Conservation (phyloP, 2,329 filamentous ascomycete genomes). For the Thelonectria blattea region DNA sequence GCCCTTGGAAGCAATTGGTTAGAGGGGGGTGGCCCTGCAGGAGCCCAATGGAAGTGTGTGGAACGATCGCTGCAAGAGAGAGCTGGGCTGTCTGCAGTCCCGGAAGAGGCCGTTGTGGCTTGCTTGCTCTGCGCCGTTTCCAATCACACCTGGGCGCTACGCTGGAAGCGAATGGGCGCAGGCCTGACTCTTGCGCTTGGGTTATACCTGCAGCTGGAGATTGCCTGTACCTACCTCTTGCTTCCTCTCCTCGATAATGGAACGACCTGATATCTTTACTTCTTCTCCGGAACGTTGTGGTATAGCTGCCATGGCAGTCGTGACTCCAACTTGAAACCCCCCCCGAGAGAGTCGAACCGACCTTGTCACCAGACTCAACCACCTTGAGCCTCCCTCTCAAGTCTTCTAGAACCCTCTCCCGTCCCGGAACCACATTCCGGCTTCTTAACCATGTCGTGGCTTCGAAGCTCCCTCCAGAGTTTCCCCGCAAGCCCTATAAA, state of each 20-base stretch:
- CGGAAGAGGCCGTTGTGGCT: conserved; percentile 10
- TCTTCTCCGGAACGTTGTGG: too few relatives aligned
- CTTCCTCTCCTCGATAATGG: too few relatives aligned
- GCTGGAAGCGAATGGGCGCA: neutral
- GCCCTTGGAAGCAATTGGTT: conserved; percentile 1
- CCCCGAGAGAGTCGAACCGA: too few relatives aligned
- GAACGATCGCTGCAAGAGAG: neutral
- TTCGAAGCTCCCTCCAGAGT: neutral
- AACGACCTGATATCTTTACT: too few relatives aligned
- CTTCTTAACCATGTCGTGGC: conserved; percentile 2
- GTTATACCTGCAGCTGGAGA: too few relatives aligned
- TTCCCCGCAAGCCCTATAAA: conserved; percentile 3
- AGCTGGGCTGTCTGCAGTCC: neutral
- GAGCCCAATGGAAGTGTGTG: neutral
- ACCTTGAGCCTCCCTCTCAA: neutral
- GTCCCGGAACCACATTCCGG: neutral
- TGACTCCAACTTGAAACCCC: too few relatives aligned
- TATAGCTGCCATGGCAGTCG: too few relatives aligned
- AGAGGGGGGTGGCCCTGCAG: neutral
- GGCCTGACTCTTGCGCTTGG: conserved; percentile 13
- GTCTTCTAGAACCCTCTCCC: too few relatives aligned
- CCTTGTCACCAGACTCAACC: too few relatives aligned
- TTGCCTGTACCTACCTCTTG: too few relatives aligned
- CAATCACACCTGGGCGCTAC: conserved; percentile 9
- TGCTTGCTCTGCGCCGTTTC: conserved; percentile 3